phyloP scores from a whole-genome alignment of 495 filamentous ascomycete genomes.

The Penicillium angulare region DNA sequence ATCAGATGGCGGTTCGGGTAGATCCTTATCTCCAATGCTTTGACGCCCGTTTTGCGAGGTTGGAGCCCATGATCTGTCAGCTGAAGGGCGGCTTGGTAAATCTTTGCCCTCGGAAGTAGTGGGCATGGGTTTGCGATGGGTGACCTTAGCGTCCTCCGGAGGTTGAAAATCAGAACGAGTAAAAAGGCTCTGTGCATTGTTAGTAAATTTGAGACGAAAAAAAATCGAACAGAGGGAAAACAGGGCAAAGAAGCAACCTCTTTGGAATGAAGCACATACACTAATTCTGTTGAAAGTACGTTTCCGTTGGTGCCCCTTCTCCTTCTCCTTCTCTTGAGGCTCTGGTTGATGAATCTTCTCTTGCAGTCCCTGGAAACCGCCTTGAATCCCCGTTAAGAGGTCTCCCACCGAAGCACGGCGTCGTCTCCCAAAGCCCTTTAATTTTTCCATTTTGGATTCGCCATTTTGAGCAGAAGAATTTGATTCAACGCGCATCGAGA shows the following conservation, averaged over 20 bases:
- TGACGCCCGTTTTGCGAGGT: background rate
- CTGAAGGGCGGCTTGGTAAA: background rate
- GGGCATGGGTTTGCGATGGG: background rate
- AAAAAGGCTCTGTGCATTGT: slow-evolving; percentile 18
- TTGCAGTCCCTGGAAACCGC: slow-evolving; percentile 18
- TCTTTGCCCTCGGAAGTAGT: background rate
- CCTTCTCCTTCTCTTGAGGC: background rate
- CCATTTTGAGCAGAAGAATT: slow-evolving; percentile 6
- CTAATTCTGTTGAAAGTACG: slow-evolving; percentile 19
- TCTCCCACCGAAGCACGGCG: slow-evolving; percentile 31
- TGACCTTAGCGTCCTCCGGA: background rate
- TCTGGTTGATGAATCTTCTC: slow-evolving; percentile 3
- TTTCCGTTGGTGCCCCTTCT: slow-evolving; percentile 7
- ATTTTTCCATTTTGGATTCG: slow-evolving; percentile 28
- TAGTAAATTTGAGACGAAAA: slow-evolving; percentile 2
- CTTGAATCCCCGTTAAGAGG: slow-evolving; percentile 21
- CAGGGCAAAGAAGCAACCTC: background rate
- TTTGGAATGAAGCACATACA: slow-evolving; percentile 9
- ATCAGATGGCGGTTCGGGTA: background rate
- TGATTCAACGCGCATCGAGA: slow-evolving; percentile 8
- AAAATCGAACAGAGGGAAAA: no score
- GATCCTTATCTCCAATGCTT: background rate
- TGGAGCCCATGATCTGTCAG: background rate
- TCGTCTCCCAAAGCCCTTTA: slow-evolving; percentile 31
- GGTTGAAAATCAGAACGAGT: slow-evolving; percentile 13